phyloP scores from a whole-genome alignment of 352 stramenopile genomes.

The Pythium apleroticum region DNA sequence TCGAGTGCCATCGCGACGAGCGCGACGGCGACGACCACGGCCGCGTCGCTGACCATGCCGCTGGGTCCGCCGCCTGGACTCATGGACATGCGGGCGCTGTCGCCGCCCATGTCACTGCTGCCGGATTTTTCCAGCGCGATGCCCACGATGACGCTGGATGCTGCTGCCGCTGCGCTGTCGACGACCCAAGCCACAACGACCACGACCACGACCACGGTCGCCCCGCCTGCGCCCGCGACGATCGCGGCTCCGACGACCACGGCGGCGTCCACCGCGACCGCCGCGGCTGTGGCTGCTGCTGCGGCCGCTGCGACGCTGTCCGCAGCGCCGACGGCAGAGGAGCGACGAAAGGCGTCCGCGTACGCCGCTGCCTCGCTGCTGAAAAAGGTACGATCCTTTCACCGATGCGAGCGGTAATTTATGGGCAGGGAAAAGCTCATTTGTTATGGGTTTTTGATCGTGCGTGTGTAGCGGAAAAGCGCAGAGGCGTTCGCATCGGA shows the following conservation, averaged over 20 bases:
- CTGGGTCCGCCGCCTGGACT: constrained; percentile 57
- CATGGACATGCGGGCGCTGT: constrained; percentile 69
- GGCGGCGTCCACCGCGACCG: constrained; percentile 3
- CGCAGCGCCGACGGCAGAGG: constrained; percentile 18
- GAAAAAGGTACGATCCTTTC: constrained; percentile 29
- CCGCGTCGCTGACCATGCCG: constrained; percentile 48
- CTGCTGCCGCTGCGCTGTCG: constrained; percentile 6
- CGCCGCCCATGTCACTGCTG: constrained; percentile 63
- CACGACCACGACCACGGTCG: constrained; percentile 13
- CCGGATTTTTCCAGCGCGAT: constrained; percentile 54
- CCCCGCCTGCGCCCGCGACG: constrained; percentile 5
- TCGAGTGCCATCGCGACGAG: constrained; percentile 22
- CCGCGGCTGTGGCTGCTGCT: constrained; percentile 5
- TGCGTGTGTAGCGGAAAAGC: constrained; percentile 45
- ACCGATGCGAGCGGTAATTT: neutral
- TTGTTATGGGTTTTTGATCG: neutral
- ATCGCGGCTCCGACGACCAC: constrained; percentile 5
- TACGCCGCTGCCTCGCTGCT: constrained; percentile 29
- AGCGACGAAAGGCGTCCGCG: constrained; percentile 28
- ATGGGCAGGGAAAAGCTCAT: neutral
- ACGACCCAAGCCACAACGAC: constrained; percentile 3
- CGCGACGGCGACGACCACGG: constrained; percentile 10
- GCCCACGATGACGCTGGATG: constrained; percentile 39
- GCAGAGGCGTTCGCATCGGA: constrained; percentile 37
- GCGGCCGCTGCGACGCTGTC: constrained; percentile 1